Evolutionary conservation across 2,329 filamentous ascomycete species (phyloP).

Genomic region (Didymella segeticola): DNA sequence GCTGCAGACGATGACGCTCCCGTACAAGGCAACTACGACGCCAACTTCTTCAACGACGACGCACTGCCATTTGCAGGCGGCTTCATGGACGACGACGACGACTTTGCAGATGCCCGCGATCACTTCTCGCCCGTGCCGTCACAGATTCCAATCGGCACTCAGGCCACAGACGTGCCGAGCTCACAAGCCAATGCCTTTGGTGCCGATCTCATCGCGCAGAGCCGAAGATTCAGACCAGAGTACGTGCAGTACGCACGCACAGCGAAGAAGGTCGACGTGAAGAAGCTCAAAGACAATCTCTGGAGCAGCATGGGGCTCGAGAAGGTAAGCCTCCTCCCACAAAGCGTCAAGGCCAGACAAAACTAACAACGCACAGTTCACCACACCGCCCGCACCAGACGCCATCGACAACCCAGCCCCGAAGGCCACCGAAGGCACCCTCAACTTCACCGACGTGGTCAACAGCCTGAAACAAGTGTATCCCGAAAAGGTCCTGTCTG

Average conservation of each 20-base stretch:
- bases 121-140: constrained; percentile 74
- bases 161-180: constrained; percentile 58
- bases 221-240: constrained; percentile 65
- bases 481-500: constrained; percentile 81
- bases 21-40: constrained; percentile 83
- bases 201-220: constrained; percentile 67
- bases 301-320: constrained; percentile 67
- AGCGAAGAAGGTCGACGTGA: constrained; percentile 71
- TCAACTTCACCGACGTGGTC: constrained; percentile 93
- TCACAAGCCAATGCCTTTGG: constrained; percentile 64
- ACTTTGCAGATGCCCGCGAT: constrained; percentile 81
- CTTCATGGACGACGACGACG: constrained; percentile 68
- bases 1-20: constrained; percentile 61
- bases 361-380: constrained; percentile 29
- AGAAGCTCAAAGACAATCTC: constrained; percentile 69
- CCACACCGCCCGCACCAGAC: constrained; percentile 23
- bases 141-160: constrained; percentile 50
- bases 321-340: constrained; percentile 37
- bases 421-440: constrained; percentile 58
- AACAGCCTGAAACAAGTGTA: constrained; percentile 87
- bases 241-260: constrained; percentile 71
- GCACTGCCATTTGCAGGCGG: constrained; percentile 71
- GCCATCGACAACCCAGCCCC: constrained; percentile 37
- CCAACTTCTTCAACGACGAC: constrained; percentile 96
- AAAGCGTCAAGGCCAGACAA: neutral